Percentiles rank a stretch among this genome's conserved stretches.
These are phyloP conservation scores for Microthlaspi erraticum DNA, from an alignment of 345 rosid species.

Conservation along the genomic window DNA sequence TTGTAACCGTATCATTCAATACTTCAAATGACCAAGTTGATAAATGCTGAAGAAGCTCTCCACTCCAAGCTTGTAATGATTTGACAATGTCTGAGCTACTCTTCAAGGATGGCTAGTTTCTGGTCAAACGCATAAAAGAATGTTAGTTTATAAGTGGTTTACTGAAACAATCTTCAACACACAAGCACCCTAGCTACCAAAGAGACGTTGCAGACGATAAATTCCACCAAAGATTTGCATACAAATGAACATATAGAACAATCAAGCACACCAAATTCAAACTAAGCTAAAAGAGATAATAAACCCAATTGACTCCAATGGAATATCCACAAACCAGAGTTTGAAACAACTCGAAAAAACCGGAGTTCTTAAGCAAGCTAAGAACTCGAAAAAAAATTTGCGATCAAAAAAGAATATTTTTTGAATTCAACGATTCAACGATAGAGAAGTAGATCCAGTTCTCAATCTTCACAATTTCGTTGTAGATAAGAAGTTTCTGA, in stretches of 20 bases:
- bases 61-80: not conserved
- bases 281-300: not conserved
- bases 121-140: conserved; percentile 10
- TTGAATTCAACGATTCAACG: not conserved
- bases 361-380: not conserved
- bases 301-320: not conserved
- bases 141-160: not conserved
- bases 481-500: not conserved
- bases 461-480: not conserved
- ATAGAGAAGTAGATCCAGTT: not conserved
- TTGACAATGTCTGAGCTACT: not conserved
- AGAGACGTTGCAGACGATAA: not conserved
- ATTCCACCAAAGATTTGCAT: not conserved
- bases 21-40: not conserved
- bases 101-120: conserved; percentile 18
- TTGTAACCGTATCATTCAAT: conserved; percentile 28
- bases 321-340: not conserved
- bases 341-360: conserved; percentile 1
- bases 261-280: conserved; percentile 10
- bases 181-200: not conserved
- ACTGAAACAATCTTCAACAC: not conserved
- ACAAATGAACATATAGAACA: not conserved
- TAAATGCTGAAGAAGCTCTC: not conserved
- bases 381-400: not conserved
- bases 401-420: too few species aligned